Base-by-base conservation (phyloP, 108 stramenopile genomes). In the Nitzschia palea region DNA sequence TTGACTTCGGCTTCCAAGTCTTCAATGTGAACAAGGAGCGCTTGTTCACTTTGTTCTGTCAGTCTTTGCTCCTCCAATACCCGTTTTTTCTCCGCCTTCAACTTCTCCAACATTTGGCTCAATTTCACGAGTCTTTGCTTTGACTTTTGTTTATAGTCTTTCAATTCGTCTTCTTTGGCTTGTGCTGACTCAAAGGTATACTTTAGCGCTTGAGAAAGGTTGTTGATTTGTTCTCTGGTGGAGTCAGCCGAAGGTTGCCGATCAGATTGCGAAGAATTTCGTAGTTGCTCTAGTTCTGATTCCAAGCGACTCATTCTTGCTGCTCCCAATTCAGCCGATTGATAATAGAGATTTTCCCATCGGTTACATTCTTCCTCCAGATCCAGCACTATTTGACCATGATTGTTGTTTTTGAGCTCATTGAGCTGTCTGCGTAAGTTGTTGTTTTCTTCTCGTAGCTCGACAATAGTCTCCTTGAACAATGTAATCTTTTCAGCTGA, bases 1-100 rank as follows among this genome's bases (percentile, higher is more conserved):
- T 60, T 8, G 6, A 60, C 18, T 26, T 60, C 23, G 23, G 40
- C 14, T 9, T 60, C 59, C 59, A 60, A 60, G 40, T 60, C 31
- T 23, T 43, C 40, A n/a, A 60, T 43, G 40, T 60, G 27, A 12
- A 42, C 40, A n/a, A 60, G 15, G 1, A 60, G 18, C 2, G 36
- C 10, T 40, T 8, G 20, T 18, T 60, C 37, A 2, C 25, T 26
- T 12, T 34, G 17, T 42, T 6, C 25, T n/a, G 8, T 10, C 43
- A 22, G 18, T 43, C 37, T 40, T 26, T 60, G 40, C 33, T 14
- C 15, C 33, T 56, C 55, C 4, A 32, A 17, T 52, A 26, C 51
- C 27, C 23, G 23, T 23, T 52, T 26, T 26, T 26, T 40, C 12
- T 40, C 59, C 1, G 20, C 40, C 8, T 40, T n/a, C 6, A 40